Evolutionary conservation across 495 filamentous ascomycete genomes (phyloP), one percentile per base, ranked within the genome.

Genomic region (Astrothelium macrocarpum): DNA sequence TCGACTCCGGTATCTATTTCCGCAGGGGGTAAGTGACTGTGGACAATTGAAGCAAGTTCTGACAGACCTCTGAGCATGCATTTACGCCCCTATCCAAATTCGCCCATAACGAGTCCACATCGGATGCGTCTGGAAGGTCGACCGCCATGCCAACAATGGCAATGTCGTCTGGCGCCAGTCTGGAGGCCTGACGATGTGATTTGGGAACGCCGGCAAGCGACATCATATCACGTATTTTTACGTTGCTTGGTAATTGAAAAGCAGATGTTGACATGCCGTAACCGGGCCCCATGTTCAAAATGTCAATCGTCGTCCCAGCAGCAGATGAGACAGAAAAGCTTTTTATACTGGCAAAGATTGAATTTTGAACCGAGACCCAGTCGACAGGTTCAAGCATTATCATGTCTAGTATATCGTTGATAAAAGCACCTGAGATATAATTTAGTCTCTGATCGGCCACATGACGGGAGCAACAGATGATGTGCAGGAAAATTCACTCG

Each of bases 91-190:
- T 25, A 56, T 28, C 49, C 49, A 56, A 29, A 56, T 56, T 56
- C 25, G 49, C 25, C 49, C 49, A 56, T 56, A 56, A 56, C 25
- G 49, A 56, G 4, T 56, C 49, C 25, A 56, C 49, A 56, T 56
- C 49, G 25, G 49, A 56, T 25, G 49, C 49, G 25, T 56, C 49
- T 25, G 49, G 49, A 56, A 56, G 49, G 25, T 56, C 49, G 4
- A 56, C 49, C 49, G 49, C 49, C 49, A 56, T 56, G 25, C 49
- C 49, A 56, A 56, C 49, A 56, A 56, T 56, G 49, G 49, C 49
- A 56, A 56, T 56, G 49, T 56, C 49, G 25, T 56, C 49, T 56
- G 49, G 25, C 49, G 49, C 49, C 49, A 56, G 25, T 56, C 25
- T 26, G 49, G 25, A 56, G 20, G 49, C 49, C 29, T 56, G 23